Evolutionary conservation across 805 yeast species (phyloP).

Genomic region (Blastobotrys peoriensis): DNA sequence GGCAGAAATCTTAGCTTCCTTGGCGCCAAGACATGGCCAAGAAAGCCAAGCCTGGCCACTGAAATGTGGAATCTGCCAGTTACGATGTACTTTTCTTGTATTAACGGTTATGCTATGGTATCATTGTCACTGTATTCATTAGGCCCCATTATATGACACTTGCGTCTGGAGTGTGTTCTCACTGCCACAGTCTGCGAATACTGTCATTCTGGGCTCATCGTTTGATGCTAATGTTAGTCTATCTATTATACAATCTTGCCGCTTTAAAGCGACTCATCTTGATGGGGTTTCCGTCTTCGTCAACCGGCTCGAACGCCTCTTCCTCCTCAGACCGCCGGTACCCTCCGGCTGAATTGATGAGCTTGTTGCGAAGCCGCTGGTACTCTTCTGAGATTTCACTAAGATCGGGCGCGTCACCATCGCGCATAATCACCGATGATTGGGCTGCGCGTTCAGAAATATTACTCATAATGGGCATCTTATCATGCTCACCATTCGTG

Average conservation of each 20-base stretch:
- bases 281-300: conserved; percentile 53
- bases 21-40: no score
- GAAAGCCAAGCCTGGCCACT: no score
- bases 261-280: conserved; percentile 65
- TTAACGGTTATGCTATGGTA: no score
- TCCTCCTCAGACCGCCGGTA: conserved; percentile 43
- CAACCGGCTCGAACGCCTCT: conserved; percentile 60
- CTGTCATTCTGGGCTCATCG: no score
- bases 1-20: no score
- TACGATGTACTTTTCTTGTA: no score
- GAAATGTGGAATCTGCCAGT: no score
- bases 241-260: conserved; percentile 29
- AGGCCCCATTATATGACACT: no score
- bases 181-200: no score
- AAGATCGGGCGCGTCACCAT: conserved; percentile 31
- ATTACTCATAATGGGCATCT: not conserved
- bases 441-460: not conserved
- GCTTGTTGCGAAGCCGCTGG: conserved; percentile 45
- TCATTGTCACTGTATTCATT: no score
- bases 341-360: conserved; percentile 45
- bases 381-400: conserved; percentile 52
- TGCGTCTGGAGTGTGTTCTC: no score
- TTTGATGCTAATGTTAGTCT: no score
- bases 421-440: conserved; percentile 7
- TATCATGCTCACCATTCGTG: not conserved